phyloP scores from a whole-genome alignment of 2,329 filamentous ascomycete genomes.

The Neonectria punicea region DNA sequence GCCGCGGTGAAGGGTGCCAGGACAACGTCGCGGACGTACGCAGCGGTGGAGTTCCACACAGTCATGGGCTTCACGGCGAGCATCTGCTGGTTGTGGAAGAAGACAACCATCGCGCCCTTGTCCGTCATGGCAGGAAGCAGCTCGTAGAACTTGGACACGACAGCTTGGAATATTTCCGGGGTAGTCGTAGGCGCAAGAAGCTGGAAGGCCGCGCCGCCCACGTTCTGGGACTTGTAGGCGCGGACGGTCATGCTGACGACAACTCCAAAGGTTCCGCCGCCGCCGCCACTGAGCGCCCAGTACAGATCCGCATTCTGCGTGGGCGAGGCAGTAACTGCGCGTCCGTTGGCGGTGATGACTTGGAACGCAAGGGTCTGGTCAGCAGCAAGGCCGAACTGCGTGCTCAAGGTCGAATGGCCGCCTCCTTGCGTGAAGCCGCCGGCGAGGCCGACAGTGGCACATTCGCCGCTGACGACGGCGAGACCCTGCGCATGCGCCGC shows the following conservation, averaged over 20 bases:
- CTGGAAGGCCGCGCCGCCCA: slow-evolving; percentile 52
- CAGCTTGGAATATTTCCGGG: slow-evolving; percentile 57
- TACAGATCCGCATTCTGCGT: slow-evolving; percentile 65
- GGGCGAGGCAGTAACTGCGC: slow-evolving; percentile 57
- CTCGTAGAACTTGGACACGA: slow-evolving; percentile 48
- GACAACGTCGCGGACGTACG: slow-evolving; percentile 46
- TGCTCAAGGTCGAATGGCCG: slow-evolving; percentile 62
- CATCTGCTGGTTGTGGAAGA: slow-evolving; percentile 45
- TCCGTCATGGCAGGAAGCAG: slow-evolving; percentile 56
- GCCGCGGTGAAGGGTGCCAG: background rate
- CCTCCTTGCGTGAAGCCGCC: slow-evolving; percentile 71
- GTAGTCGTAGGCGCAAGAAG: background rate
- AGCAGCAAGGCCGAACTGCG: slow-evolving; percentile 65
- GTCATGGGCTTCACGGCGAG: slow-evolving; percentile 58
- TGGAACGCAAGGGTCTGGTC: slow-evolving; percentile 67
- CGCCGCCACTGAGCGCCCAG: slow-evolving; percentile 71
- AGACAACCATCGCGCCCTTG: slow-evolving; percentile 60
- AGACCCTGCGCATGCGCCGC: slow-evolving; percentile 56
- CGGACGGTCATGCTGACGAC: slow-evolving; percentile 66
- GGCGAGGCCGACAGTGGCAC: slow-evolving; percentile 64
- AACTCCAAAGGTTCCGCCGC: slow-evolving; percentile 68
- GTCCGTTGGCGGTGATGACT: slow-evolving; percentile 63
- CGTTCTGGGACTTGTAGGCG: slow-evolving; percentile 53
- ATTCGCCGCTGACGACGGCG: slow-evolving; percentile 65
- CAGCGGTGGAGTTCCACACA: slow-evolving; percentile 52